A percentile compares a stretch with the other conserved stretches of the same genome.
phyloP scores from a whole-genome alignment of 2,329 filamentous ascomycete genomes.

The Aspergillus pseudoviridinutans region DNA sequence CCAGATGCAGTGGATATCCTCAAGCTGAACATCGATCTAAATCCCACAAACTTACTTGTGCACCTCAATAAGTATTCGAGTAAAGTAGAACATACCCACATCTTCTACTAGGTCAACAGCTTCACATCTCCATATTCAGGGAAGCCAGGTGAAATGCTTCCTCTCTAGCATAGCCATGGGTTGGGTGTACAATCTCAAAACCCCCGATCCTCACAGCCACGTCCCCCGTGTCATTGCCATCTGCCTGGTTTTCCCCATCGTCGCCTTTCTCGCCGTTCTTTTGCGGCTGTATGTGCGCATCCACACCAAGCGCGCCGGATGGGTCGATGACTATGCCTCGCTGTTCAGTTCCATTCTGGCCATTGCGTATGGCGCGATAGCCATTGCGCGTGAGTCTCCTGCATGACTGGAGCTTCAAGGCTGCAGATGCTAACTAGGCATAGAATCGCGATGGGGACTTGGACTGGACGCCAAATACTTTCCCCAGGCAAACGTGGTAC shows the following conservation, averaged over 20 bases:
- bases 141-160: no score
- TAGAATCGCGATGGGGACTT: conserved; percentile 27
- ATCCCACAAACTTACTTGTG: no score
- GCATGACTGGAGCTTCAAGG: no score
- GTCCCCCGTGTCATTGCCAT: conserved; percentile 20
- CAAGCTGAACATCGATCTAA: no score
- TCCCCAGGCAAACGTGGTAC: conserved; percentile 20
- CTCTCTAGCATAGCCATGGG: conserved; percentile 16
- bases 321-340: conserved; percentile 27
- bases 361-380: conserved; percentile 14
- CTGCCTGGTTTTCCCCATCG: conserved; percentile 18
- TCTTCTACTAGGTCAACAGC: no score
- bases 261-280: conserved; percentile 19
- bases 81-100: no score
- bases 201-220: conserved; percentile 18
- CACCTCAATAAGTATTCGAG: no score
- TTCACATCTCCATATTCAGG: neutral
- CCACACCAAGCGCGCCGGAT: conserved; percentile 13
- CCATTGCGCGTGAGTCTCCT: conserved; percentile 17
- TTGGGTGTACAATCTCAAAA: conserved; percentile 28
- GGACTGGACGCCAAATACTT: conserved; percentile 17
- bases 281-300: conserved; percentile 24
- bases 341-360: conserved; percentile 18
- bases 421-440: no score
- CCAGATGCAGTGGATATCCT: no score